phyloP scores from a whole-genome alignment of 2,329 filamentous ascomycete genomes.

The Alternaria arborescens region DNA sequence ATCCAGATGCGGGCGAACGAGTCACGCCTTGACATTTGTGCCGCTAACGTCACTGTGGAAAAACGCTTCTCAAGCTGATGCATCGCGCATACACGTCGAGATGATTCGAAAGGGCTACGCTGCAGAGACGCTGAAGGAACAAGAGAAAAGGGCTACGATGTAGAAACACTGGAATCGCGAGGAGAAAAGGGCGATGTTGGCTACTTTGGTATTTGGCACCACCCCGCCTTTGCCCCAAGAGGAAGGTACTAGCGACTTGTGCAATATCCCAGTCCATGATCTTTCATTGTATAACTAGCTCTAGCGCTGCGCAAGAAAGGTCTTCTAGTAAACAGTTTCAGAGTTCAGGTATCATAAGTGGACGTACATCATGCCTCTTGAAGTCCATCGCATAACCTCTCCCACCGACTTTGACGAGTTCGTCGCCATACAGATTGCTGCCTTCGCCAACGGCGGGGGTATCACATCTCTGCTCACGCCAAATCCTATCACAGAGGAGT shows the following conservation, averaged over 20 bases:
- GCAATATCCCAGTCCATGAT: background rate
- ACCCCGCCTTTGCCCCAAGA: constrained; percentile 11
- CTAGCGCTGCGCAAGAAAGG: background rate
- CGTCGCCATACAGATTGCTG: constrained; percentile 36
- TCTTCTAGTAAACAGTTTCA: background rate
- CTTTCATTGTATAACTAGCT: background rate
- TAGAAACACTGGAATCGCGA: background rate
- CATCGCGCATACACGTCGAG: background rate
- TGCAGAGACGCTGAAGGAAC: background rate
- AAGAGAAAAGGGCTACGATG: background rate
- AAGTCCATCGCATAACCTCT: constrained; percentile 37
- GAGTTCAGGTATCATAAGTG: background rate
- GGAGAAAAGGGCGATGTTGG: constrained; percentile 19
- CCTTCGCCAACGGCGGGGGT: constrained; percentile 40
- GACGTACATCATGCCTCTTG: constrained; percentile 42
- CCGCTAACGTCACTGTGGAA: background rate
- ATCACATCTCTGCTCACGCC: constrained; percentile 37
- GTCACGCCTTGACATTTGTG: background rate
- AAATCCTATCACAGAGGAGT: constrained; percentile 26
- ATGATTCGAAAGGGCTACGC: background rate
- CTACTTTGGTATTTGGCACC: constrained; percentile 10
- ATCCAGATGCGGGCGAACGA: background rate
- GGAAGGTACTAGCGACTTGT: constrained; percentile 5
- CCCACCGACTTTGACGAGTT: constrained; percentile 43
- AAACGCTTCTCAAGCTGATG: background rate